A percentile compares a stretch with the other conserved stretches of the same genome.
phyloP scores from a whole-genome alignment of 140 eudicot genomes.

The Oenanthe javanica region DNA sequence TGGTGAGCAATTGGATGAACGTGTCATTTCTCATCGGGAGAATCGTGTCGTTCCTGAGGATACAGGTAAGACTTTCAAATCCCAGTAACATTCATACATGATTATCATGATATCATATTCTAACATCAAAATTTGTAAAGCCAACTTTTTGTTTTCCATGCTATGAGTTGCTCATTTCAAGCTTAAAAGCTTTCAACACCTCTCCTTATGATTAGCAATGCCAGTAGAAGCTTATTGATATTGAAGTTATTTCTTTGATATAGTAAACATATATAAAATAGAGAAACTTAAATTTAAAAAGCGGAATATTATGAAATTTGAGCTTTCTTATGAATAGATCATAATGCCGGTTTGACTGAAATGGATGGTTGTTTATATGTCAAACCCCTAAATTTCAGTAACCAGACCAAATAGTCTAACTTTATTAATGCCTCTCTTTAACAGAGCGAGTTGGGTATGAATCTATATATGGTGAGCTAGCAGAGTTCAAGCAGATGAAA shows the following conservation, averaged over 20 bases:
- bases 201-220: not conserved
- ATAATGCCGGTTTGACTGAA: not conserved
- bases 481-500: conserved; percentile 41
- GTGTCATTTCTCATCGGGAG: conserved; percentile 18
- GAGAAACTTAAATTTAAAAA: not conserved
- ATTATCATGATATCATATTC: not conserved
- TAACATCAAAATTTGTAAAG: not conserved
- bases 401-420: not conserved
- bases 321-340: not conserved
- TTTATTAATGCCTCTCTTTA: not conserved
- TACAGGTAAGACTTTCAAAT: conserved; percentile 32
- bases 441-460: conserved; percentile 63
- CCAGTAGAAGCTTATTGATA: not conserved
- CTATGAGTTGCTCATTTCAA: not conserved
- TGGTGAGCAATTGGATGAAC: conserved; percentile 24
- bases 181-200: not conserved
- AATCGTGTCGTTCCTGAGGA: conserved; percentile 26
- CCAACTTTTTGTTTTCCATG: not conserved
- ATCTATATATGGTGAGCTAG: conserved; percentile 72
- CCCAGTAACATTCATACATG: not conserved
- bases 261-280: too few species aligned
- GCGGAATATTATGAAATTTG: not conserved
- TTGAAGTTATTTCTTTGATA: not conserved
- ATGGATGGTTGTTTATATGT: not conserved
- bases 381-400: not conserved